phyloP scores from a whole-genome alignment of 805 yeast species.

The Cyberlindnera americana region DNA sequence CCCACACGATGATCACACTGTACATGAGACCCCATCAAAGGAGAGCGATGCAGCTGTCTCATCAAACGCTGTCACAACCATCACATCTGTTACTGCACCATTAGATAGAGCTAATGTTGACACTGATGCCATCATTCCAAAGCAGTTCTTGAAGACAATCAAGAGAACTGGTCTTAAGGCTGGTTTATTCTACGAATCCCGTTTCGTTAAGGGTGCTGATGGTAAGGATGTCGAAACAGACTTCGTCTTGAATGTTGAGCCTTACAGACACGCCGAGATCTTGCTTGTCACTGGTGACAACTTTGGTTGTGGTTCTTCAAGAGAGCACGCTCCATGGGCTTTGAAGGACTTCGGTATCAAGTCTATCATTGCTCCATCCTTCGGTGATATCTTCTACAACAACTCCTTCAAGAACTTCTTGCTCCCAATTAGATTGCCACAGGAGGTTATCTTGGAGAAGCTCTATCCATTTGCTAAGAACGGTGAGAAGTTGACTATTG shows the following conservation, averaged over 20 bases:
- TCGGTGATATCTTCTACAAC: constrained; percentile 97
- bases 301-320: constrained; percentile 98
- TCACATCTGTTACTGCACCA: constrained; percentile 90
- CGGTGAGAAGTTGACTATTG: constrained; percentile 69
- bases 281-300: constrained; percentile 92
- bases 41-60: constrained; percentile 41
- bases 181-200: constrained; percentile 89
- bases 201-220: constrained; percentile 64
- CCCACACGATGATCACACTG: constrained; percentile 48
- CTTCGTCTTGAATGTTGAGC: constrained; percentile 81
- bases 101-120: constrained; percentile 93
- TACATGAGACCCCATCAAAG: constrained; percentile 34
- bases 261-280: constrained; percentile 76
- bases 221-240: constrained; percentile 84
- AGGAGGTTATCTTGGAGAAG: constrained; percentile 65
- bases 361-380: constrained; percentile 94
- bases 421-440: constrained; percentile 88
- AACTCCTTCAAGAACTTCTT: constrained; percentile 96
- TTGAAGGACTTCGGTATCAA: constrained; percentile 95
- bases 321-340: constrained; percentile 99
- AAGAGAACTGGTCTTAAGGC: constrained; percentile 89
- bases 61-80: constrained; percentile 69
- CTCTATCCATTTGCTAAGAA: constrained; percentile 76
- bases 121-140: constrained; percentile 98
- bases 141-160: constrained; percentile 95